Base-by-base conservation (phyloP, 306 rosid species). In the Calophaca sinica region DNA sequence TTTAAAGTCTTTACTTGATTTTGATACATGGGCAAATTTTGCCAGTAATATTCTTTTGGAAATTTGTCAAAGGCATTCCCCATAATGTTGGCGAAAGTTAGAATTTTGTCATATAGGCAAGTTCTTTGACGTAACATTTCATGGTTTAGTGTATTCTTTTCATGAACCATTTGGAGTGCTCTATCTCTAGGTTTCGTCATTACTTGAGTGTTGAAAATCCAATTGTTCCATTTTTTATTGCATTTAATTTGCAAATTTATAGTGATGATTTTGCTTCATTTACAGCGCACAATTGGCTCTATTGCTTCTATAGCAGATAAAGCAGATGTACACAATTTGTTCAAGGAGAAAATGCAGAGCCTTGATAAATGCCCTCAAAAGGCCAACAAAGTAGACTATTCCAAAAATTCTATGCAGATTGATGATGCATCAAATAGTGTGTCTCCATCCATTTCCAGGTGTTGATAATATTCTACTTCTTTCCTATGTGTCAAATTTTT, bases 301-400 rank as follows among this genome's bases (percentile, higher is more conserved):
- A 73, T 94, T 75, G 93, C 98, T 63, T 91, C 97, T 41, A 90
- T 94, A 88, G 77, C 97, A 71, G 96, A 91, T 77, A 83, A 76
- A 77, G 54, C 31, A 60, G 83, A 82, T 46, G 87, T 90, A 60
- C 48, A 77, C 87, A 73, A 89, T 83, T 28, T n/a, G n/a, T n/a
- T n/a, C n/a, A n/a, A n/a, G n/a, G n/a, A n/a, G n/a, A n/a, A n/a
- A n/a, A n/a, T n/a, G n/a, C n/a, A n/a, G n/a, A n/a, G n/a, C n/a
- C n/a, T n/a, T n/a, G n/a, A n/a, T n/a, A n/a, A n/a, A n/a, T n/a
- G n/a, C n/a, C n/a, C n/a, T n/a, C n/a, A n/a, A n/a, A n/a, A n/a
- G n/a, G n/a, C n/a, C n/a, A n/a, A n/a, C n/a, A n/a, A n/a, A n/a
- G n/a, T n/a, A n/a, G n/a, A n/a, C n/a, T n/a, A n/a, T n/a, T n/a